These are phyloP conservation scores for Oenanthe sinensis DNA, from an alignment of 129 eudicot species.

Conservation along the genomic window DNA sequence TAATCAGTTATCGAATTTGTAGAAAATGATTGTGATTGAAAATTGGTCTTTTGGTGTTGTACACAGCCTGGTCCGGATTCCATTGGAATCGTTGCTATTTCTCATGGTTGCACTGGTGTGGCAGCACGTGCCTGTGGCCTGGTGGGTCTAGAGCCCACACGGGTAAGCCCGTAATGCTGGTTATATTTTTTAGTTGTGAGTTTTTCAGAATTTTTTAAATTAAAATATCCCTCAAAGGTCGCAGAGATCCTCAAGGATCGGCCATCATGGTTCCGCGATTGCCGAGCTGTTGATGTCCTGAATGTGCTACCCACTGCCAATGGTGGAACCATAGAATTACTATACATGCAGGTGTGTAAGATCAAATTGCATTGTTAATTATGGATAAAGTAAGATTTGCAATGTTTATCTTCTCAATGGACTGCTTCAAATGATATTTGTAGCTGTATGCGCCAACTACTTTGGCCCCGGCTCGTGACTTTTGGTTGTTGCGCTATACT, in stretches of 20 bases:
- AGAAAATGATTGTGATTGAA: not conserved
- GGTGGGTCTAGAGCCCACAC: conserved; percentile 79
- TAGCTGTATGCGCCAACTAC: conserved; percentile 98
- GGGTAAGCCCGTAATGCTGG: conserved; percentile 36
- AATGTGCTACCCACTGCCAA: conserved; percentile 89
- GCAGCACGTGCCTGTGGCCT: conserved; percentile 88
- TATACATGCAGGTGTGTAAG: conserved; percentile 80
- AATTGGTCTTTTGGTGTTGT: not conserved
- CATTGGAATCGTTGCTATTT: conserved; percentile 99
- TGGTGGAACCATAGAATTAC: conserved; percentile 93
- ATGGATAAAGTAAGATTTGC: not conserved
- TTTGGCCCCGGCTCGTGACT: conserved; percentile 94
- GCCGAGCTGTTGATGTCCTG: conserved; percentile 42
- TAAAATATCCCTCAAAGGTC: not conserved
- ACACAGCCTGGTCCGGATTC: conserved; percentile 99
- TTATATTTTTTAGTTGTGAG: not conserved
- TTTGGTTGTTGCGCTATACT: conserved; percentile 87
- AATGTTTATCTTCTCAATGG: not conserved
- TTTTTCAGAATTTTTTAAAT: not conserved
- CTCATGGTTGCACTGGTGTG: conserved; percentile 99
- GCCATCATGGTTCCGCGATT: conserved; percentile 18
- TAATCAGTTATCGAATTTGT: not conserved
- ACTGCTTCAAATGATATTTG: not conserved
- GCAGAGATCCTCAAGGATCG: conserved; percentile 19
- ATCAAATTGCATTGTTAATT: not conserved